These are phyloP conservation scores for Sporisorium sorghi DNA, from an alignment of 1,284 basidiomycete genomes.

Conservation along the genomic window DNA sequence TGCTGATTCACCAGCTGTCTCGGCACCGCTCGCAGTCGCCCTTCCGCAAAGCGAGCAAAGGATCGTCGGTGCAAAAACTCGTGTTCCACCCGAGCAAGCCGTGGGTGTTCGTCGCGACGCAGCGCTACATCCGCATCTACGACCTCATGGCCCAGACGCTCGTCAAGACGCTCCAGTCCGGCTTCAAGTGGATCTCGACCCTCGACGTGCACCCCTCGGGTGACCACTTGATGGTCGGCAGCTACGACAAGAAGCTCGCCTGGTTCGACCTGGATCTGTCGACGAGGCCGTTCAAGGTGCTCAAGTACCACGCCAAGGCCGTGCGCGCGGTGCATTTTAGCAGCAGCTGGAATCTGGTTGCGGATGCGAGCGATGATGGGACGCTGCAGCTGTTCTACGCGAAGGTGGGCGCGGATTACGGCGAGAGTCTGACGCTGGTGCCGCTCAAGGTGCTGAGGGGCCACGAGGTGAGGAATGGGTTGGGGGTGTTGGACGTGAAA, in stretches of 20 bases:
- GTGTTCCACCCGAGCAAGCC: constrained; percentile 95
- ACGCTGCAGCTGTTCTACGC: constrained; percentile 96
- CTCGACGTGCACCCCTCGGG: constrained; percentile 88
- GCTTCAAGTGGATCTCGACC: constrained; percentile 95
- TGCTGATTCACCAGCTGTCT: constrained; percentile 94
- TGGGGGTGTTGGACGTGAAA: constrained; percentile 89
- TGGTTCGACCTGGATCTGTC: constrained; percentile 99
- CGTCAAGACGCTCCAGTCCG: constrained; percentile 89
- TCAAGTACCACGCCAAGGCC: constrained; percentile 94
- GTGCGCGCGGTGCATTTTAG: constrained; percentile 92
- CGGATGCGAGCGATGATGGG: constrained; percentile 95
- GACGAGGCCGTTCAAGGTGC: constrained; percentile 93
- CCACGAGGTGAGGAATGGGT: constrained; percentile 82
- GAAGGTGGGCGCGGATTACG: constrained; percentile 81
- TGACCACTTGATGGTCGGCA: constrained; percentile 95
- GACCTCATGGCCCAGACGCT: constrained; percentile 93
- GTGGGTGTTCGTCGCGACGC: constrained; percentile 98
- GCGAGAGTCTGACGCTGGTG: constrained; percentile 95
- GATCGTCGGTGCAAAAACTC: constrained; percentile 84
- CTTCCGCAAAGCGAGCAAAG: constrained; percentile 88
- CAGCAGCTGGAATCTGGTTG: constrained; percentile 84
- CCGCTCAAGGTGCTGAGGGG: constrained; percentile 95
- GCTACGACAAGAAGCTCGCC: constrained; percentile 95
- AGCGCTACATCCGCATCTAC: constrained; percentile 95
- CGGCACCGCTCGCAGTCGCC: constrained; percentile 95